These are phyloP conservation scores for Umbilicus rupestris DNA, from an alignment of 164 flowering plant species.

Conservation along the genomic window DNA sequence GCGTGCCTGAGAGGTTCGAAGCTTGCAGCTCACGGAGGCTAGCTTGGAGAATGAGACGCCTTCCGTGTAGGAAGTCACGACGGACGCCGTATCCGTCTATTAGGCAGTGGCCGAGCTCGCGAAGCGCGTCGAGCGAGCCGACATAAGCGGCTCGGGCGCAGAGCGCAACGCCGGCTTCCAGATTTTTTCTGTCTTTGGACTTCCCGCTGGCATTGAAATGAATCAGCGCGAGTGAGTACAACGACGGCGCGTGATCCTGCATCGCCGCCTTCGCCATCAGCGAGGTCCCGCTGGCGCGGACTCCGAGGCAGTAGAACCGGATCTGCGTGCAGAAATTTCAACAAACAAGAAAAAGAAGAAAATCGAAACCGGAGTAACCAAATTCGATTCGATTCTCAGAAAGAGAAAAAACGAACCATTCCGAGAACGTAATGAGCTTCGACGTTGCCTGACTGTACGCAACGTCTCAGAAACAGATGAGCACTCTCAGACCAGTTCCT, in stretches of 20 bases:
- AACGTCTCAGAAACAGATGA: conserved; percentile 56
- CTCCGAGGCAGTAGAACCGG: conserved; percentile 56
- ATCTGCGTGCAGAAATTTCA: conserved; percentile 26
- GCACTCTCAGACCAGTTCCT: conserved; percentile 61
- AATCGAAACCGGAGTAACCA: too few relatives aligned
- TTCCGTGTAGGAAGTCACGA: neutral
- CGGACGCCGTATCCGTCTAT: conserved; percentile 7
- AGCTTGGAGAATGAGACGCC: conserved; percentile 2
- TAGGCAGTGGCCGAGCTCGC: conserved; percentile 3
- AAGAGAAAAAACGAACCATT: conserved; percentile 36
- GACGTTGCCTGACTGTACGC: conserved; percentile 63
- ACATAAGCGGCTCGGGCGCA: conserved; percentile 6
- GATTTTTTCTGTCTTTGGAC: conserved; percentile 47
- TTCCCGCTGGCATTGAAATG: conserved; percentile 87
- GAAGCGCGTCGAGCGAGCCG: neutral
- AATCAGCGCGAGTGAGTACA: conserved; percentile 75
- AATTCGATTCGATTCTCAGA: too few relatives aligned
- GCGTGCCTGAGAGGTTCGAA: neutral
- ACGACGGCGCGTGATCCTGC: conserved; percentile 28
- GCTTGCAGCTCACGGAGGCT: neutral
- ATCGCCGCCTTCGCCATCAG: conserved; percentile 52
- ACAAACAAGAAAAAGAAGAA: neutral
- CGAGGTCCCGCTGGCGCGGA: conserved; percentile 51
- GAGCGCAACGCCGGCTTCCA: conserved; percentile 43
- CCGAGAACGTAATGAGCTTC: conserved; percentile 79